These are phyloP conservation scores for Raphanus hybrid DNA, from an alignment of 441 rosid genomes.

Conservation along the genomic window DNA sequence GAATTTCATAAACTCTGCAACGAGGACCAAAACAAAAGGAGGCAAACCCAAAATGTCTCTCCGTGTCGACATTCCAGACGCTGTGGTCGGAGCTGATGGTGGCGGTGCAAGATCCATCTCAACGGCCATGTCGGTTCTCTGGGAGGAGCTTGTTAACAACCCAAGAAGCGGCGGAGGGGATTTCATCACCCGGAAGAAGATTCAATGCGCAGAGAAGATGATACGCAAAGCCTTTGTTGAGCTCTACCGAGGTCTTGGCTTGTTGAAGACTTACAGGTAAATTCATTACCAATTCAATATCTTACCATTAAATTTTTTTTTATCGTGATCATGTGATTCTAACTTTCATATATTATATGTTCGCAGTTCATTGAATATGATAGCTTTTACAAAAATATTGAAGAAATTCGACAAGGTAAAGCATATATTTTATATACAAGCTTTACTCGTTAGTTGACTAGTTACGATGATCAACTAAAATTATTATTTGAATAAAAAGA, in stretches of 20 bases:
- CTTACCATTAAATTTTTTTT: not conserved
- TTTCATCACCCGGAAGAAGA: constrained; percentile 65
- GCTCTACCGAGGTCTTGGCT: constrained; percentile 85
- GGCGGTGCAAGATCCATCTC: constrained; percentile 58
- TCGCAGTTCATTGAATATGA: constrained; percentile 88
- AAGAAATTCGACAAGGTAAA: constrained; percentile 98
- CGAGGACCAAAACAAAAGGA: constrained; percentile 64
- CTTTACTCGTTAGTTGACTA: constrained; percentile 1
- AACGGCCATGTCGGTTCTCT: constrained; percentile 66
- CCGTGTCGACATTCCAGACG: constrained; percentile 78
- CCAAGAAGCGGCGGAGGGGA: constrained; percentile 59
- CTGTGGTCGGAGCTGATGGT: constrained; percentile 49
- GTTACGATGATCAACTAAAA: constrained; percentile 13
- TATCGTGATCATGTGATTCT: constrained; percentile 16
- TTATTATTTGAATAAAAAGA: not conserved
- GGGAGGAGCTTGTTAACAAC: constrained; percentile 86
- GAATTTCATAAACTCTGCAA: constrained; percentile 64
- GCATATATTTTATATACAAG: not conserved
- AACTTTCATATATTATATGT: not conserved
- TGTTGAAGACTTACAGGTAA: constrained; percentile 81
- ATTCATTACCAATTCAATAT: not conserved
- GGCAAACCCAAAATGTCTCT: constrained; percentile 79
- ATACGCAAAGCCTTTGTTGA: constrained; percentile 89
- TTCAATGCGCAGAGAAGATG: constrained; percentile 89
- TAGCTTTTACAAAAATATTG: constrained; percentile 89